Evolutionary conservation across 768 basidiomycete genomes (phyloP), one percentile per base, ranked within the genome.

Genomic region (Boletus rufocinnamomeus): DNA sequence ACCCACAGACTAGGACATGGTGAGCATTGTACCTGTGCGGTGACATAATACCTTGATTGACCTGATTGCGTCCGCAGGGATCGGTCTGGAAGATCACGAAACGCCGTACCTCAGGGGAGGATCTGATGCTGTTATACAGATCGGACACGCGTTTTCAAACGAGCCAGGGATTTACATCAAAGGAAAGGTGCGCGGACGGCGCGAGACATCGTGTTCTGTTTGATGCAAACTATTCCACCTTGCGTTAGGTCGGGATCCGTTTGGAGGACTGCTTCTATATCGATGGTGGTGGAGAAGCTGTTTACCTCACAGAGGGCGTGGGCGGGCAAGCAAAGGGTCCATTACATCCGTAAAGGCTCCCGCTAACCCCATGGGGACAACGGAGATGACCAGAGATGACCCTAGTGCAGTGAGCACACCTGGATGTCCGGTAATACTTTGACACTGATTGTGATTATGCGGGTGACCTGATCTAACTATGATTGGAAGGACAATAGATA

Each of bases 211-310:
- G 28, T 50, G 37, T 38, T 21, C 2, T 41, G 30, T 7, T 21
- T 58, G 44, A 27, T 30, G 50, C 30, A n/a, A 66, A 45, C 48
- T 63, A 51, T 60, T 48, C 58, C 58, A 46, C 23, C 49, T 60
- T 54, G 52, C 50, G 57, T 65, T 56, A 88, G 86, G 79, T 91
- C 28, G 92, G 93, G 2, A 81, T 94, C 19, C 82, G 92, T 45
- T 73, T 95, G 52, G 92, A 95, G 69, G 93, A 95, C 66, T 94
- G 92, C 66, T 88, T 91, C 66, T 87, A 82, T 64, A 80, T 93
- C 56, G 69, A 80, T 54, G 76, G 79, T 10, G 66, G 73, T n/a
- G 88, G 89, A 0, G 63, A 58, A 1, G 75, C 85, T 0, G 74
- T 80, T 32, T 83, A 82, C 72, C 78, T 93, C 30, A 93, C 89